Evolutionary conservation across 192 early-diverging fungal genomes (phyloP), one percentile per base, ranked within the genome.

Genomic region (Backusella mclennaniae): DNA sequence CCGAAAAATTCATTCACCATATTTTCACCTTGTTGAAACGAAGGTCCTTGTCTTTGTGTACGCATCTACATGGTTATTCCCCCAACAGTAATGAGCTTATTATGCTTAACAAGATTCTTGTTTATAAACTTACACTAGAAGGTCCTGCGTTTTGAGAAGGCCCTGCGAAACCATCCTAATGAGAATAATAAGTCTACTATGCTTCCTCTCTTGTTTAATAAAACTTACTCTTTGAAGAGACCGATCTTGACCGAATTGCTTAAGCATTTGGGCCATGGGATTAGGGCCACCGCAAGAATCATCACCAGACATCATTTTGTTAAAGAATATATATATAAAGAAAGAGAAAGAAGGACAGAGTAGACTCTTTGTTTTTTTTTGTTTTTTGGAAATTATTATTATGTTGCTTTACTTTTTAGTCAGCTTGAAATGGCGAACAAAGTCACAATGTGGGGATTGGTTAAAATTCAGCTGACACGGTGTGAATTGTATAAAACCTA

Each of bases 231-330:
- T 91, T 78, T 95, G 92, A 21, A 93, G 78, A 3, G 92, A 93
- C 36, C 85, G 84, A 83, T 96, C 92, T 56, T 92, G 87, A 76
- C 89, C 82, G 74, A 97, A 87, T 79, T 94, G 92, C 84, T 97
- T 96, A 78, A 91, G 87, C 77, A 97, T 89, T 69, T 90, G 89
- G 29, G 74, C 81, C 85, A 97, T 85, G 6, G 95, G 89, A 77
- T 94, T 97, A 44, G 85, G 72, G 17, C 90, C 90, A 11, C 90
- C 78, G 35, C 89, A 89, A 78, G 92, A 94, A 75, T 94, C 93
- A 69, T 90, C 93, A 76, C 90, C 92, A 52, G 41, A 77, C 33
- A 66, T 46, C 74, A 75, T 75, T 15, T 75, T 75, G 35, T 63
- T 33, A 42, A 73, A 73, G 15, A 53, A 39, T 53, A 73, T 73